Percentiles rank a stretch among this genome's conserved stretches.
Evolutionary conservation across 768 basidiomycete species (phyloP).

Genomic region (Rhodotorula toruloides): DNA sequence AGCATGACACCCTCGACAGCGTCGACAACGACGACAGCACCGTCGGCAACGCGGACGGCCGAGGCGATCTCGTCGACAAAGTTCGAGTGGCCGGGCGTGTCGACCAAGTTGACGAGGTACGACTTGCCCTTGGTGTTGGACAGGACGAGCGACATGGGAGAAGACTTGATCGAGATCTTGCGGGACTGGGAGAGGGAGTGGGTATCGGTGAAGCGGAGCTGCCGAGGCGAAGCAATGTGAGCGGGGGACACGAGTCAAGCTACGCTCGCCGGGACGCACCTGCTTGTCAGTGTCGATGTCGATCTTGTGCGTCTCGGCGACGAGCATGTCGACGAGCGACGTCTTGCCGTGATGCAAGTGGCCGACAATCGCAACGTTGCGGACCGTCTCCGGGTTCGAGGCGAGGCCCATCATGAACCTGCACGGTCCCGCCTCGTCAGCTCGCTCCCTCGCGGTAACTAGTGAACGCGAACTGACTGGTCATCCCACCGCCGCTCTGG

Average conservation of each 20-base stretch:
- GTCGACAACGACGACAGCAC: constrained; percentile 88
- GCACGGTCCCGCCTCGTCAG: constrained; percentile 15
- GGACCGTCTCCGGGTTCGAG: constrained; percentile 84
- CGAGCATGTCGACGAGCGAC: constrained; percentile 91
- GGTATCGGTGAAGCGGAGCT: constrained; percentile 95
- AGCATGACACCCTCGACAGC: constrained; percentile 85
- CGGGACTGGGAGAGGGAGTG: constrained; percentile 82
- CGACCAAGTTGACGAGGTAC: constrained; percentile 84
- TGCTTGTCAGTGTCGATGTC: constrained; percentile 86
- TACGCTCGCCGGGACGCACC: constrained; percentile 52
- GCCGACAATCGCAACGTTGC: constrained; percentile 92
- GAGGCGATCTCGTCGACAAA: constrained; percentile 97
- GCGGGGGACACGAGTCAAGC: too few species aligned
- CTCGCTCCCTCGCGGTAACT: neutral
- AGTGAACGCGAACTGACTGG: constrained; percentile 56
- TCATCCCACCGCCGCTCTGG: constrained; percentile 97
- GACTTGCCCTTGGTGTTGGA: constrained; percentile 83
- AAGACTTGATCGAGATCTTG: constrained; percentile 91
- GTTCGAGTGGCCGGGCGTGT: constrained; percentile 97
- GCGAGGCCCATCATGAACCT: constrained; percentile 92
- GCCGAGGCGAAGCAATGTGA: neutral
- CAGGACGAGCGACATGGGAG: constrained; percentile 88
- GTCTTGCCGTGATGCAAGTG: constrained; percentile 99
- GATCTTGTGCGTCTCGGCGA: constrained; percentile 92
- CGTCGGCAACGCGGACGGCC: constrained; percentile 78